These are phyloP conservation scores for Leccinum broughii DNA, from an alignment of 768 basidiomycete genomes.

Conservation along the genomic window DNA sequence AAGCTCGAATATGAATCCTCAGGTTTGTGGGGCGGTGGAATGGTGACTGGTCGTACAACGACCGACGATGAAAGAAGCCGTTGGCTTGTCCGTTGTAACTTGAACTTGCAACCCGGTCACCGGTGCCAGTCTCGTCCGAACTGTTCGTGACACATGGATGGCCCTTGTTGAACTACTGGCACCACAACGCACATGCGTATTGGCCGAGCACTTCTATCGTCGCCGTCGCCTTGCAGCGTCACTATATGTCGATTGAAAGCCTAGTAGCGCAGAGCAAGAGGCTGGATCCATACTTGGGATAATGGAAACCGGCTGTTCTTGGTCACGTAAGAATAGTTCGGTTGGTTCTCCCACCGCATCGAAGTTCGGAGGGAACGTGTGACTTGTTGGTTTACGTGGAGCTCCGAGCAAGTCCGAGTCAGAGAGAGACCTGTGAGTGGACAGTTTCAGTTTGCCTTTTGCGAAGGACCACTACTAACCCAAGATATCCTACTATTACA, in stretches of 20 bases:
- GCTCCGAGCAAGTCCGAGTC: background rate
- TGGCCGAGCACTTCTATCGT: no score
- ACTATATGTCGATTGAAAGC: no score
- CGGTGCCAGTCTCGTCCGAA: no score
- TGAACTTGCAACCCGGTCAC: no score
- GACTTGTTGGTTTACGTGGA: background rate
- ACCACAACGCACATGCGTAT: no score
- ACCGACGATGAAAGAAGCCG: background rate
- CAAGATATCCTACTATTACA: background rate
- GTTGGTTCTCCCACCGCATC: background rate
- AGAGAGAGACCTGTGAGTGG: background rate
- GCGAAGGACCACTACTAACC: background rate
- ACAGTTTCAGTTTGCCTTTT: background rate
- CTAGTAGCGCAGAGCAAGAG: no score
- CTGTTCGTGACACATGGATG: no score
- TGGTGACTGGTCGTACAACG: background rate
- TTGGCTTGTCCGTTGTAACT: no score
- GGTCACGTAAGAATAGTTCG: background rate
- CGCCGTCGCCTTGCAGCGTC: no score
- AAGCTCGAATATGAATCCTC: background rate
- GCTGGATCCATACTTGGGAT: no score
- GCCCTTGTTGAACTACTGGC: no score
- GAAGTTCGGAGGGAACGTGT: background rate
- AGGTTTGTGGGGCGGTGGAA: background rate
- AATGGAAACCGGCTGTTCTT: background rate